Conservation (phyloP, 2,329 filamentous ascomycete species). For the Colletotrichum phormii region DNA sequence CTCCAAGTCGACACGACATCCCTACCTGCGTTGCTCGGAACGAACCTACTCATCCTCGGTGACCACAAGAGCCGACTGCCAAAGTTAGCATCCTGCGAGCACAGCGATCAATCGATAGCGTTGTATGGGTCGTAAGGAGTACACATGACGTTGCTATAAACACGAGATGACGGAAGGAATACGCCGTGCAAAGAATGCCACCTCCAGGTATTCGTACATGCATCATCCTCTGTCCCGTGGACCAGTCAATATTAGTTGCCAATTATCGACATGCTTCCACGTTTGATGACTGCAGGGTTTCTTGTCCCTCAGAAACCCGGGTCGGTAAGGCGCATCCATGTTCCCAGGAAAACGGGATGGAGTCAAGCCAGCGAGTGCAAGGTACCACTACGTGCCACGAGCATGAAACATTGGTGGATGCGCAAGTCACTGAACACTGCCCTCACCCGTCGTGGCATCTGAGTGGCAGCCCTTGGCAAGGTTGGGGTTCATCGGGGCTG, state of each 20-base stretch:
- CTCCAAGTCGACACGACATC: neutral
- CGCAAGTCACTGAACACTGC: conserved; percentile 18
- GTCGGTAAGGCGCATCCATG: conserved; percentile 24
- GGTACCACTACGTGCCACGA: conserved; percentile 18
- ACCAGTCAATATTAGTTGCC: conserved; percentile 9
- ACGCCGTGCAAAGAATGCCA: neutral
- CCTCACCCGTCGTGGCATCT: conserved; percentile 12
- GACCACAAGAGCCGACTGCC: neutral
- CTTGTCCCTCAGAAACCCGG: conserved; percentile 11
- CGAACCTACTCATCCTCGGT: neutral
- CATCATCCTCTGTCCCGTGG: neutral
- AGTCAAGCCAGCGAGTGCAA: neutral
- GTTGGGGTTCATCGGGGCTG: conserved; percentile 28
- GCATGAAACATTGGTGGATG: conserved; percentile 26
- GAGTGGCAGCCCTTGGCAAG: conserved; percentile 31
- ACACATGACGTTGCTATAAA: neutral
- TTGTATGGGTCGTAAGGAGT: neutral
- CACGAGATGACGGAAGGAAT: conserved; percentile 2
- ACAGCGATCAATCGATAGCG: neutral
- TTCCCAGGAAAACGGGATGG: conserved; percentile 28
- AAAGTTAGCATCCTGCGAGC: neutral
- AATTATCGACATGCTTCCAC: conserved; percentile 24
- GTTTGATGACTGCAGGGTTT: conserved; percentile 32
- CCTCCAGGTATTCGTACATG: neutral
- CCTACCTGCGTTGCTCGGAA: neutral